phyloP scores from a whole-genome alignment of 306 rosid genomes.

The Prunus mume region DNA sequence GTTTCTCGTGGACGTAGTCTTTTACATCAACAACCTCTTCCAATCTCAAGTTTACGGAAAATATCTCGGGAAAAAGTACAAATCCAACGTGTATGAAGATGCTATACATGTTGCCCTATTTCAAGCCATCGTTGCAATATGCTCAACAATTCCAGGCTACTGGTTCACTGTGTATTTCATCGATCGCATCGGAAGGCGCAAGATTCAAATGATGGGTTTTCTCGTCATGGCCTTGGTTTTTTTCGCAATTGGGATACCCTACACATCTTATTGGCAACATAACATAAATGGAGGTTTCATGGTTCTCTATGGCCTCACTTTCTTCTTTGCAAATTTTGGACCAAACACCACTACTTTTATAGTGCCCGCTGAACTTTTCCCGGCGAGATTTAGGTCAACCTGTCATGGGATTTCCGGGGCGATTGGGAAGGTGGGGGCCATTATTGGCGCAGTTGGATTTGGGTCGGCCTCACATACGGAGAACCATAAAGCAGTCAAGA shows the following conservation, averaged over 20 bases:
- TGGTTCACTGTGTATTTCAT: slow-evolving; percentile 66
- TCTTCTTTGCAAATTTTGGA: slow-evolving; percentile 85
- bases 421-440: slow-evolving; percentile 61
- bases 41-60: slow-evolving; percentile 48
- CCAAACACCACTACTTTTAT: slow-evolving; percentile 88
- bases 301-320: slow-evolving; percentile 59
- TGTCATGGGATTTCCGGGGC: slow-evolving; percentile 90
- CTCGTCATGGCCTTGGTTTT: slow-evolving; percentile 51
- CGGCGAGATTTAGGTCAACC: slow-evolving; percentile 70
- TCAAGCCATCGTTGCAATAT: slow-evolving; percentile 54
- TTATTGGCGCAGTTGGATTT: slow-evolving; percentile 68
- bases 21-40: slow-evolving; percentile 70
- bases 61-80: rapidly evolving
- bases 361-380: slow-evolving; percentile 76
- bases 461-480: slow-evolving; percentile 46
- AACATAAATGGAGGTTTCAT: slow-evolving; percentile 25
- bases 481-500: slow-evolving; percentile 39
- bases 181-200: slow-evolving; percentile 64
- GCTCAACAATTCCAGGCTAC: slow-evolving; percentile 77
- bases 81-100: slow-evolving; percentile 24
- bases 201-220: slow-evolving; percentile 64
- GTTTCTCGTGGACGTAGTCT: slow-evolving; percentile 66
- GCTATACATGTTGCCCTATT: slow-evolving; percentile 40
- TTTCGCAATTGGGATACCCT: slow-evolving; percentile 55
- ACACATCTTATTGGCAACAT: slow-evolving; percentile 33